A percentile compares a stretch with the other conserved stretches of the same genome.
These are phyloP conservation scores for Limnomonas spitsbergensis DNA, from an alignment of 139 green algal genomes.

Conservation along the genomic window DNA sequence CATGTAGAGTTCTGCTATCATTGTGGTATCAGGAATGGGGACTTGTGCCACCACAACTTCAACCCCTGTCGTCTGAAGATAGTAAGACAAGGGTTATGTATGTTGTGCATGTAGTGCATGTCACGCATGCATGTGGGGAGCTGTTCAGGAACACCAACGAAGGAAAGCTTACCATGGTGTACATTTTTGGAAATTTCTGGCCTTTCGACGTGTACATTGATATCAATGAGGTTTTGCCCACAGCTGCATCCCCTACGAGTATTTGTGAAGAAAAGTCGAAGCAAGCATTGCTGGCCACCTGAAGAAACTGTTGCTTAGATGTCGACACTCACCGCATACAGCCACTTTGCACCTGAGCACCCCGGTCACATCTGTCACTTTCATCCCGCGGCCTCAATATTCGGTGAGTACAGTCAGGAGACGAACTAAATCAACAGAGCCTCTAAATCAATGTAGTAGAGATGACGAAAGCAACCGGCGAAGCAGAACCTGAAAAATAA, in stretches of 20 bases:
- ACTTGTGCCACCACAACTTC: conserved; percentile 21
- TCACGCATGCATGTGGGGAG: neutral
- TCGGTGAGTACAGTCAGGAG: too few relatives aligned
- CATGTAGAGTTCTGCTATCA: conserved; percentile 37
- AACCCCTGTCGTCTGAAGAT: neutral
- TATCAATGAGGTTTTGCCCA: conserved; percentile 42
- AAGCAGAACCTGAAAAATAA: too few relatives aligned
- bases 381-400: too few relatives aligned
- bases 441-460: too few relatives aligned
- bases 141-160: conserved; percentile 1
- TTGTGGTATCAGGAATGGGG: conserved; percentile 34
- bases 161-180: conserved; percentile 39
- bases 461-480: too few relatives aligned
- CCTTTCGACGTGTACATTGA: conserved; percentile 46
- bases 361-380: conserved; percentile 33
- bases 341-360: conserved; percentile 46
- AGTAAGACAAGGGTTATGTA: too few relatives aligned
- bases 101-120: neutral
- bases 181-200: conserved; percentile 35
- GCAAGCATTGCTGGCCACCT: too few relatives aligned
- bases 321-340: conserved; percentile 31
- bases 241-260: conserved; percentile 33
- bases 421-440: too few relatives aligned
- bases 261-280: too few relatives aligned
- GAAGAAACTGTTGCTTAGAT: too few relatives aligned